phyloP scores from a whole-genome alignment of 2,329 filamentous ascomycete species.

The Pseudogymnoascus verrucosus region DNA sequence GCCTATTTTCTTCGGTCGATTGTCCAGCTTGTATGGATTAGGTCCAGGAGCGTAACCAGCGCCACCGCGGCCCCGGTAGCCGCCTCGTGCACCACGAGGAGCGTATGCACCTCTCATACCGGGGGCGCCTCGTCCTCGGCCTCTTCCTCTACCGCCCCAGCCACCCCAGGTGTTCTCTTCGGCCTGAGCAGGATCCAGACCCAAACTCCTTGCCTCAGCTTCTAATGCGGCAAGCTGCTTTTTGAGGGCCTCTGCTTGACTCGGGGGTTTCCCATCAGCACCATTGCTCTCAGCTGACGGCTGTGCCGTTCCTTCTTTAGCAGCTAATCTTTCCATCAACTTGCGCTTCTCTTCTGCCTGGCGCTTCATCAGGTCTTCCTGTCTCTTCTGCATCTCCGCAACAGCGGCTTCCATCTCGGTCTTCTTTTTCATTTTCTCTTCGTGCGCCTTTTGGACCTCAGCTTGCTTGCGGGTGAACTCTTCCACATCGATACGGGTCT shows the following conservation, averaged over 20 bases:
- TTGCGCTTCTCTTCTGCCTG: conserved; percentile 58
- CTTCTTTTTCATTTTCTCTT: conserved; percentile 56
- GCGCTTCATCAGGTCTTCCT: conserved; percentile 51
- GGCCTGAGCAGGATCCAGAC: conserved; percentile 50
- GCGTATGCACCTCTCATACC: conserved; percentile 27
- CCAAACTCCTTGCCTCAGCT: conserved; percentile 61
- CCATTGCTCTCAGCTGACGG: conserved; percentile 19
- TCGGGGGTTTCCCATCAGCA: conserved; percentile 25
- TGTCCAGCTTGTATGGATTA: conserved; percentile 60
- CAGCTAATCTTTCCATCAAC: conserved; percentile 53
- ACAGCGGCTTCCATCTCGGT: conserved; percentile 55
- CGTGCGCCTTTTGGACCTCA: conserved; percentile 61
- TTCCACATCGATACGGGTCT: conserved; percentile 49
- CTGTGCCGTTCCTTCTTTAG: conserved; percentile 33
- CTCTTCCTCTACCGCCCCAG: conserved; percentile 36
- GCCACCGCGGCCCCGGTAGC: conserved; percentile 40
- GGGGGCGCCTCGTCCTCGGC: conserved; percentile 27
- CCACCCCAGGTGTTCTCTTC: conserved; percentile 33
- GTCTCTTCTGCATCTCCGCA: conserved; percentile 56
- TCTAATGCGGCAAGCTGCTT: conserved; percentile 66
- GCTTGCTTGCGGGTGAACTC: conserved; percentile 62
- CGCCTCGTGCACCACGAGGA: conserved; percentile 29
- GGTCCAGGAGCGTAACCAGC: conserved; percentile 23
- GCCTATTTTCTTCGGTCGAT: conserved; percentile 61
- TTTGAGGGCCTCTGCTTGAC: conserved; percentile 57